A percentile compares a stretch with the other conserved stretches of the same genome.
Conservation (phyloP, 345 rosid genomes). For the Streptanthus diversifolius region DNA sequence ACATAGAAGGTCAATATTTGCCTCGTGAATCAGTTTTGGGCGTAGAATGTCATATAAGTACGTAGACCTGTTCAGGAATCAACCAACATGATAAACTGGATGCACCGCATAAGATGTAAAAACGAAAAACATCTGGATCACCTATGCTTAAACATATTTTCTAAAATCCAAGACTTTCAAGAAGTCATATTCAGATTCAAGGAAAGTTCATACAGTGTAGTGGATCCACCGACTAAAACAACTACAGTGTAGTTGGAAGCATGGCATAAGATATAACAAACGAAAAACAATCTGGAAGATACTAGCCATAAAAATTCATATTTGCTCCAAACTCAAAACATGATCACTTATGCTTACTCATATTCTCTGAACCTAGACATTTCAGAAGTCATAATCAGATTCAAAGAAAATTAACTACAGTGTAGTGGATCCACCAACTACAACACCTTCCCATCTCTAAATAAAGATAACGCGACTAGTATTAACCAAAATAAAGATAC, state of each 20-base stretch:
- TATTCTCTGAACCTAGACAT: not conserved
- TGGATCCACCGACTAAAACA: not conserved
- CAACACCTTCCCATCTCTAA: not conserved
- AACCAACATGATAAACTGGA: conserved; percentile 13
- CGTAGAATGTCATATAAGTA: conserved; percentile 89
- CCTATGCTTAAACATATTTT: conserved; percentile 8
- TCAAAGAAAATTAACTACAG: conserved; percentile 6
- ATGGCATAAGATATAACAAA: conserved; percentile 3
- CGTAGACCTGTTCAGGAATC: conserved; percentile 57
- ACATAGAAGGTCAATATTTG: conserved; percentile 84
- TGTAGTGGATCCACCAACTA: not conserved
- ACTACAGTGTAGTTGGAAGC: not conserved
- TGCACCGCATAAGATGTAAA: not conserved
- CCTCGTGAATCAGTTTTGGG: conserved; percentile 89
- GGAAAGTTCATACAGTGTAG: conserved; percentile 9
- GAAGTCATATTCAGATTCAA: conserved; percentile 2
- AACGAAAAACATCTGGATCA: not conserved
- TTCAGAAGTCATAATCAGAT: not conserved
- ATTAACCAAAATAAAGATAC: not conserved
- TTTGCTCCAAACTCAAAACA: not conserved
- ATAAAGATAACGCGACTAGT: not conserved
- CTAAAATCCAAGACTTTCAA: not conserved
- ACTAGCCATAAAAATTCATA: not conserved
- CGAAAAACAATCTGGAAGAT: not conserved
- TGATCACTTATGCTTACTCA: not conserved